A percentile compares a stretch with the other conserved stretches of the same genome.
phyloP scores from a whole-genome alignment of 176 grass and related monocot genomes.

The Aegilops tauschii region DNA sequence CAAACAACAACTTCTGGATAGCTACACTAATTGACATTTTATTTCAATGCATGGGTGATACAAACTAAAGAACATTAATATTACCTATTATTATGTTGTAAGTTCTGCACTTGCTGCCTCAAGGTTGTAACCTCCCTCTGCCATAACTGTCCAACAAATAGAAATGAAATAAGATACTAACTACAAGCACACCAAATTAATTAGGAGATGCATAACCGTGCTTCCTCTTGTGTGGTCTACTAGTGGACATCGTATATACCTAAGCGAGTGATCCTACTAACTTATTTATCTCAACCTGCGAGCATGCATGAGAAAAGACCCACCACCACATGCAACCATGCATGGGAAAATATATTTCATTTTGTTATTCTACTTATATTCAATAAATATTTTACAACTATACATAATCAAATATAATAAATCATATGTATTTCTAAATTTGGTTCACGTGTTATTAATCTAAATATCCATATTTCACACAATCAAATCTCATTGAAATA shows the following conservation, averaged over 20 bases:
- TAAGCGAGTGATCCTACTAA: too few relatives aligned
- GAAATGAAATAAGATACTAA: not conserved
- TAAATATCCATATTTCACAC: too few relatives aligned
- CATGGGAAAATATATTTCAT: too few relatives aligned
- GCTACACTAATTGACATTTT: not conserved
- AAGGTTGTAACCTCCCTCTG: constrained; percentile 33
- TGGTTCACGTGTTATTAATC: too few relatives aligned
- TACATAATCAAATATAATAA: too few relatives aligned
- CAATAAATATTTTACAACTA: too few relatives aligned
- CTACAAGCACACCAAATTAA: not conserved
- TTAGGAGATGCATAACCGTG: not conserved
- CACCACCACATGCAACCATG: too few relatives aligned
- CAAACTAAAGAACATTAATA: not conserved
- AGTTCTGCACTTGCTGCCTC: constrained; percentile 43
- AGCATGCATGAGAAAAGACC: too few relatives aligned
- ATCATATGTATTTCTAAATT: too few relatives aligned
- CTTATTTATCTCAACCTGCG: too few relatives aligned
- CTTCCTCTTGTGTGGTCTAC: not conserved
- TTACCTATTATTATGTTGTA: constrained; percentile 41
- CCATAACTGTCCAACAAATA: constrained; percentile 26
- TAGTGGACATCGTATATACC: not conserved
- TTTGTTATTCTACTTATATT: too few relatives aligned
- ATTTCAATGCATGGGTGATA: not conserved
- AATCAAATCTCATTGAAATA: too few relatives aligned
- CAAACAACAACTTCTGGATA: not conserved